phyloP scores from a whole-genome alignment of 148 eudicot genomes.

The Amaranthus cruentus region DNA sequence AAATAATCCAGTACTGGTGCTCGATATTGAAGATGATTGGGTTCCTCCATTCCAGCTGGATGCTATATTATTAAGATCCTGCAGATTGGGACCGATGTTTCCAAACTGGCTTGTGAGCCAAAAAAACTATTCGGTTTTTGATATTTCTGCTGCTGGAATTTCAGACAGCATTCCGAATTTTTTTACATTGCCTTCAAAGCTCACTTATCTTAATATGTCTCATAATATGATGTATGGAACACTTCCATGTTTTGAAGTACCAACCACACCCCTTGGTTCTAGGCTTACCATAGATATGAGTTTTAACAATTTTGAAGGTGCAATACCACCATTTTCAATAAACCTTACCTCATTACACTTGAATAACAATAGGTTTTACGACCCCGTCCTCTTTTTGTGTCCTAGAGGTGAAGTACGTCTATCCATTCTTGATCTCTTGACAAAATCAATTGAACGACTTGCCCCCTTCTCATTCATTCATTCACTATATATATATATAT shows the following conservation, averaged over 20 bases:
- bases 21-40: background rate
- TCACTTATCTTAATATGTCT: background rate
- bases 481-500: no score
- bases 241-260: background rate
- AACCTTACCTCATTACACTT: background rate
- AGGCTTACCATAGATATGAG: background rate
- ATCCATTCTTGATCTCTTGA: conserved; percentile 3
- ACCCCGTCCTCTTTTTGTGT: background rate
- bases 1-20: no score
- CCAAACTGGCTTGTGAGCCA: conserved; percentile 10
- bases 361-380: conserved; percentile 3
- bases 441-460: background rate
- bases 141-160: conserved; percentile 4
- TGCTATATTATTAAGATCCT: background rate
- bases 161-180: conserved; percentile 1
- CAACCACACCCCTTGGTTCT: background rate
- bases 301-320: background rate
- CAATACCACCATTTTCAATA: background rate
- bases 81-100: conserved; percentile 7
- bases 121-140: background rate
- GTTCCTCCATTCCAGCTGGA: conserved; percentile 4
- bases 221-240: background rate
- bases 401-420: background rate
- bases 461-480: background rate
- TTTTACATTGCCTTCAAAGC: background rate